Conservation (phyloP, 768 basidiomycete genomes). For the Naganishia randhawae region DNA sequence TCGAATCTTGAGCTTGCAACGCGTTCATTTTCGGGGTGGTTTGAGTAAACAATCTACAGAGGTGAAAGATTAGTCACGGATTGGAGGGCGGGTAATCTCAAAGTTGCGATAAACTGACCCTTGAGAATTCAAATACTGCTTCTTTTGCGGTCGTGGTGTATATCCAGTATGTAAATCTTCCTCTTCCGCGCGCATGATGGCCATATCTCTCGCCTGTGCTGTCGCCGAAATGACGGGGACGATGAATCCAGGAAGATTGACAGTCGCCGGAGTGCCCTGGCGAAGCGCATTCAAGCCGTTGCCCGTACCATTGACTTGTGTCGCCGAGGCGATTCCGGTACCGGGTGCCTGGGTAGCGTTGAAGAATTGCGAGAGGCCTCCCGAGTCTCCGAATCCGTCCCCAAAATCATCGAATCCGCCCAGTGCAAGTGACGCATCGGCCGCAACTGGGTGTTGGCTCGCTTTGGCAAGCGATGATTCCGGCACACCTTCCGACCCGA, state of each 20-base stretch:
- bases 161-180: conserved; percentile 11
- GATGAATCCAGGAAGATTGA: background rate
- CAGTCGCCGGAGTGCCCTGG: conserved; percentile 10
- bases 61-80: background rate
- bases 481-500: conserved; percentile 14
- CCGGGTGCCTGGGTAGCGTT: conserved; percentile 20
- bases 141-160: conserved; percentile 2
- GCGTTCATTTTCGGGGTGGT: conserved; percentile 15
- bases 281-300: conserved; percentile 10
- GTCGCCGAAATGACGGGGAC: conserved; percentile 8
- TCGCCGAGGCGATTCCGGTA: background rate
- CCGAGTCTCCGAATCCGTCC: conserved; percentile 13
- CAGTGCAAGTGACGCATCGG: background rate
- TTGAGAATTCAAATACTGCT: conserved; percentile 19
- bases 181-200: background rate
- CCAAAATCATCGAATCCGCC: conserved; percentile 17
- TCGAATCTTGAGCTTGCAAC: conserved; percentile 8
- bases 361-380: conserved; percentile 27
- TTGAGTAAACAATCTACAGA: conserved; percentile 9
- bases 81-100: no score
- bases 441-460: background rate
- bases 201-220: conserved; percentile 8
- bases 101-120: conserved; percentile 1
- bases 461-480: conserved; percentile 9
- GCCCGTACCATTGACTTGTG: background rate